These are phyloP conservation scores for Cymbopogon citratus DNA, from an alignment of 176 grass and related monocot genomes.

Conservation along the genomic window DNA sequence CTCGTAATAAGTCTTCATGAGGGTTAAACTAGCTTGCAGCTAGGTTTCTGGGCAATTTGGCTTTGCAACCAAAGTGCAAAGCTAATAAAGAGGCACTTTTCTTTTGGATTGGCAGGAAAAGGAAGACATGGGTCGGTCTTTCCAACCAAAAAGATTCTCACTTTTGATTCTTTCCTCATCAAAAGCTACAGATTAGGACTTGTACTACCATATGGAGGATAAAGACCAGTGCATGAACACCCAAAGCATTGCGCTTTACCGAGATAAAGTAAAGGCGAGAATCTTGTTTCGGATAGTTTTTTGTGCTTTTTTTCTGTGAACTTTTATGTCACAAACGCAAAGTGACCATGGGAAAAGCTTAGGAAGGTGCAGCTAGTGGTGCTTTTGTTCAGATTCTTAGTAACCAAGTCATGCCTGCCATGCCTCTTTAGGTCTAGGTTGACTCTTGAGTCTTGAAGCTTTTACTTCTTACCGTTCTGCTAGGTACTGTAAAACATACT, in stretches of 20 bases:
- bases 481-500: not conserved
- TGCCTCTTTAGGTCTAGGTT: not conserved
- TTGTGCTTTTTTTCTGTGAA: not conserved
- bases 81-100: not conserved
- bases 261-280: constrained; percentile 8
- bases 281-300: constrained; percentile 13
- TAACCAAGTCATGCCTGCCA: not conserved
- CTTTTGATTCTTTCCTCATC: not conserved
- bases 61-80: not conserved
- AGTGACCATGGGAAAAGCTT: constrained; percentile 9
- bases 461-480: not conserved
- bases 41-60: not conserved
- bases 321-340: constrained; percentile 21
- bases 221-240: not conserved
- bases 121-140: constrained; percentile 19
- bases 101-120: constrained; percentile 34
- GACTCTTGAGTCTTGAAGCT: not conserved
- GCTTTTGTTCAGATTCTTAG: not conserved
- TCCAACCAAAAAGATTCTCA: constrained; percentile 36
- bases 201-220: constrained; percentile 24
- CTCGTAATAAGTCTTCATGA: not conserved
- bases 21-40: not conserved
- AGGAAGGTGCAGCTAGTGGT: not conserved
- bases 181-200: constrained; percentile 21
- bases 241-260: constrained; percentile 15